Conservation (phyloP, 495 filamentous ascomycete species). For the Tuber calosporum region DNA sequence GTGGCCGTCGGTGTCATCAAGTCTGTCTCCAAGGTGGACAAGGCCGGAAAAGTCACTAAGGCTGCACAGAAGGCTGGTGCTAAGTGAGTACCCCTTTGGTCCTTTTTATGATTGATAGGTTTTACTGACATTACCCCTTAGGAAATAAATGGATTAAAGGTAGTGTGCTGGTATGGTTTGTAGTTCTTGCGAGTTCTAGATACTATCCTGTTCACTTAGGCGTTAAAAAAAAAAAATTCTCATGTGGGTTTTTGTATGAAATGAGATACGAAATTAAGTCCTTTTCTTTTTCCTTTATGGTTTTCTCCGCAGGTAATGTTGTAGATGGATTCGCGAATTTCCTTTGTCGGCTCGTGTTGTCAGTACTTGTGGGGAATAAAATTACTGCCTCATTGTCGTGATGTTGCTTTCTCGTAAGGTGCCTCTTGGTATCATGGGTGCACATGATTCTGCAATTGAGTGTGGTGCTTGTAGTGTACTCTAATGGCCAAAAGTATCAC, state of each 20-base stretch:
- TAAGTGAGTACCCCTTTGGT: conserved; percentile 32
- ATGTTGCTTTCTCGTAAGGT: neutral
- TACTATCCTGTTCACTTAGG: conserved; percentile 38
- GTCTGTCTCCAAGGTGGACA: conserved; percentile 69
- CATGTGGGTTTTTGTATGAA: conserved; percentile 21
- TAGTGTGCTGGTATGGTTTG: conserved; percentile 40
- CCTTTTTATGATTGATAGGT: neutral
- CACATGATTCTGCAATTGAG: neutral
- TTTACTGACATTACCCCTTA: conserved; percentile 10
- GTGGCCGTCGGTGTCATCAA: conserved; percentile 97
- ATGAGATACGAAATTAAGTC: conserved; percentile 26
- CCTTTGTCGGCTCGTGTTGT: neutral
- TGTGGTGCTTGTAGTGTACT: neutral
- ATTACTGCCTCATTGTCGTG: neutral
- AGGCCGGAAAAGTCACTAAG: conserved; percentile 71
- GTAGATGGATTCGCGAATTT: conserved; percentile 1
- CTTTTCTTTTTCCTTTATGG: conserved; percentile 22
- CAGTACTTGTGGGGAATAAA: neutral
- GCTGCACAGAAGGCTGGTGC: conserved; percentile 45
- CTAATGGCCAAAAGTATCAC: neutral
- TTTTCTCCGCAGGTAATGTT: neutral
- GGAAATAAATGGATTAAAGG: conserved; percentile 39
- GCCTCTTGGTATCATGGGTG: neutral
- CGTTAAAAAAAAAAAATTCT: conserved; percentile 32
- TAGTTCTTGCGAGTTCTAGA: conserved; percentile 38